Evolutionary conservation across 768 basidiomycete genomes (phyloP), one percentile per base, ranked within the genome.

Genomic region (Boletus eberwhitei): DNA sequence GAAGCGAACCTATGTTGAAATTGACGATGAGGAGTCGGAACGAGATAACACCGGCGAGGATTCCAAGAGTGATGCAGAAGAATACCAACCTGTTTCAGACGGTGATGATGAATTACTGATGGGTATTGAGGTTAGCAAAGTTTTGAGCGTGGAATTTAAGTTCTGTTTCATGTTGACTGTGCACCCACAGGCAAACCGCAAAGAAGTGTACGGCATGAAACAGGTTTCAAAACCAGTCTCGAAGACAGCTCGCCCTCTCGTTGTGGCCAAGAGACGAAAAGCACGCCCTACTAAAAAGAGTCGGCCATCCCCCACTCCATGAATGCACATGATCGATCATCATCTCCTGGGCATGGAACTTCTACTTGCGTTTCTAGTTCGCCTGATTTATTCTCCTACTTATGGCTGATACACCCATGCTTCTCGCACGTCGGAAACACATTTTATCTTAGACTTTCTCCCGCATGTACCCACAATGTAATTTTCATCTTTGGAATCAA

Each of bases 41-140:
- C 59, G n/a, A 26, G 59, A 74, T 13, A 62, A 46, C n/a, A 36
- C 38, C 22, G 29, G 38, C 32, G 47, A 58, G 21, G 48, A 51
- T 24, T 47, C 52, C 39, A 51, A 48, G 57, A 52, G 50, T 12
- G 58, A 55, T 22, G 35, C 46, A 24, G 57, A 47, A 5, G 59
- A 60, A 49, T 48, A 50, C 16, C 64, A 54, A 21, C 57, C 60
- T 46, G 55, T 57, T 35, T 69, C 71, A 36, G 71, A 81, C 16
- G 84, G 78, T 12, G 82, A 83, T 5, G 85, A 87, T 57, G 83
- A 85, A 60, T 64, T 87, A 31, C 76, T 81, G 74, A 79, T 87
- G 69, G 82, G 80, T 26, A 71, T 76, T n/a, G 79, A 79, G 75
- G 86, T 86, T 34, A 57, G 64, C 19, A 41, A 48, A 46, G 34